Percentiles rank a stretch among this genome's conserved stretches.
phyloP scores from a whole-genome alignment of 2,329 filamentous ascomycete genomes.

The Fusarium concolor region DNA sequence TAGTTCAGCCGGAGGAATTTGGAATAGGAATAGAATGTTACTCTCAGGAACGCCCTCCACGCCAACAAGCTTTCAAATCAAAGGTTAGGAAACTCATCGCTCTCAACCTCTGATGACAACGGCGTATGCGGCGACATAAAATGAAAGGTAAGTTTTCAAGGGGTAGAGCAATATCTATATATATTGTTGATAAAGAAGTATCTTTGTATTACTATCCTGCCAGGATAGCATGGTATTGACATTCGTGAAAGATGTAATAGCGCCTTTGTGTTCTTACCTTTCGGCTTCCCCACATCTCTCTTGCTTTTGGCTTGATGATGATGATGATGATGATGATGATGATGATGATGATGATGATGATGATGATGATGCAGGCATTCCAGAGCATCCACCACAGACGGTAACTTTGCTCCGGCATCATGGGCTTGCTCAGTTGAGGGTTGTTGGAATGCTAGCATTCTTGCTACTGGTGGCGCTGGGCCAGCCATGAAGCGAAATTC shows the following conservation, averaged over 20 bases:
- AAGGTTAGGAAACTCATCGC: neutral
- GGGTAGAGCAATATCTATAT: neutral
- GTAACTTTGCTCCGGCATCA: neutral
- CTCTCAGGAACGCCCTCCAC: neutral
- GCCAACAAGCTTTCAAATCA: neutral
- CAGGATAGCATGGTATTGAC: neutral
- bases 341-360: too few relatives aligned
- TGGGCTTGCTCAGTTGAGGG: neutral
- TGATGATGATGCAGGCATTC: conserved; percentile 21
- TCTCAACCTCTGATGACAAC: neutral
- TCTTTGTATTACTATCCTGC: neutral
- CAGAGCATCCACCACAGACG: neutral
- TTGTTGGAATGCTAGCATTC: neutral
- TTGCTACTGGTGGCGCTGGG: conserved; percentile 2
- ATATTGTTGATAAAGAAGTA: neutral
- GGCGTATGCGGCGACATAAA: neutral
- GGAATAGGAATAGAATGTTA: neutral
- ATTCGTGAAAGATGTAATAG: too few relatives aligned
- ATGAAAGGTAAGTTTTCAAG: neutral
- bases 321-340: too few relatives aligned
- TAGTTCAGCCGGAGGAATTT: neutral
- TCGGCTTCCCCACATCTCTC: too few relatives aligned
- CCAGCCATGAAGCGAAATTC: neutral
- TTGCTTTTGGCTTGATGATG: neutral
- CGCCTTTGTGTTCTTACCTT: too few relatives aligned